A percentile compares a stretch with the other conserved stretches of the same genome.
Evolutionary conservation across 768 basidiomycete species (phyloP).

Genomic region (Punctularia strigosozonata): DNA sequence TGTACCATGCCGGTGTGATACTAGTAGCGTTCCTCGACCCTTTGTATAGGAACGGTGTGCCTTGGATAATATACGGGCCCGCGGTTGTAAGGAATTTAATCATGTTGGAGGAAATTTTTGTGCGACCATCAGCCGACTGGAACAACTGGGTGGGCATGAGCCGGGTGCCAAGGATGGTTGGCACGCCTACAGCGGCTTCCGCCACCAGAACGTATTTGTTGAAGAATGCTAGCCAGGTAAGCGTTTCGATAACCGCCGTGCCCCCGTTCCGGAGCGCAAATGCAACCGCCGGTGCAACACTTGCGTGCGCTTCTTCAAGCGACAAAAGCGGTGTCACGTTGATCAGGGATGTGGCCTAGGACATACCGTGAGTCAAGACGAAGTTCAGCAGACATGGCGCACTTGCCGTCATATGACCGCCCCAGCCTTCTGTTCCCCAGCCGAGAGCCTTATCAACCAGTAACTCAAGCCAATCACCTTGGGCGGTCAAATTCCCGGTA

Average conservation of each 20-base stretch:
- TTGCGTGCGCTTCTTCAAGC: constrained; percentile 23
- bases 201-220: constrained; percentile 17
- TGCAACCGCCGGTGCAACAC: constrained; percentile 22
- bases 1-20: constrained; percentile 17
- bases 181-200: constrained; percentile 16
- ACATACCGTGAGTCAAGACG: too few species aligned
- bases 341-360: constrained; percentile 13
- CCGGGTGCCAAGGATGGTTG: constrained; percentile 15
- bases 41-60: constrained; percentile 13
- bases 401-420: constrained; percentile 24
- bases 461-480: constrained; percentile 15
- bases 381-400: too few species aligned
- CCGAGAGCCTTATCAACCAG: constrained; percentile 17
- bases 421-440: constrained; percentile 26
- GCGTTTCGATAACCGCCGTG: constrained; percentile 17
- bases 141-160: constrained; percentile 16
- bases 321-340: constrained; percentile 33
- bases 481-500: constrained; percentile 10
- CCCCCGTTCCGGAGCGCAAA: constrained; percentile 18
- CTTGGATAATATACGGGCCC: constrained; percentile 13
- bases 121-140: constrained; percentile 11
- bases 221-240: constrained; percentile 22
- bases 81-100: too few species aligned
- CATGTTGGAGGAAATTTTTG: constrained; percentile 10
- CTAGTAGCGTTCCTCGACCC: constrained; percentile 11